Conservation (phyloP, 805 yeast species). For the Saturnispora saitoi region DNA sequence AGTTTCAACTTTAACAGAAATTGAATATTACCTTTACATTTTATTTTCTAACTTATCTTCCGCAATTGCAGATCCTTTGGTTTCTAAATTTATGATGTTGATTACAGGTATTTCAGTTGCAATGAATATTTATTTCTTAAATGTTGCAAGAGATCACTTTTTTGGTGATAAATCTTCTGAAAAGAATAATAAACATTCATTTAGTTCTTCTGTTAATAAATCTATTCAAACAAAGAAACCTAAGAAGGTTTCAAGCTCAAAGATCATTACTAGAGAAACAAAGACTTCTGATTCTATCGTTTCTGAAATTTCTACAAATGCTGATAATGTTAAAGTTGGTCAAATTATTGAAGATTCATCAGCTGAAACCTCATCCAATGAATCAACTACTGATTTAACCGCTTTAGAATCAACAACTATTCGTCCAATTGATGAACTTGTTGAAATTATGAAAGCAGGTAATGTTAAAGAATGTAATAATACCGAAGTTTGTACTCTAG, state of each 20-base stretch:
- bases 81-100: slow-evolving; percentile 68
- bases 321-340: slow-evolving; percentile 28
- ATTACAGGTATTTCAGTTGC: slow-evolving; percentile 68
- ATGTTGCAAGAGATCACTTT: slow-evolving; percentile 64
- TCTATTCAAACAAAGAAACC: slow-evolving; percentile 4
- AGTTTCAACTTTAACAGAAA: slow-evolving; percentile 42
- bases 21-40: slow-evolving; percentile 52
- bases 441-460: slow-evolving; percentile 59
- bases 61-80: slow-evolving; percentile 71
- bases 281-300: background rate
- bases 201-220: background rate
- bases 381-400: slow-evolving; percentile 15
- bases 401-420: slow-evolving; percentile 12
- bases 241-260: slow-evolving; percentile 4
- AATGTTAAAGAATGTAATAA: slow-evolving; percentile 55
- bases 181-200: no score
- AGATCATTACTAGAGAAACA: background rate
- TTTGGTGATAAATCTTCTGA: slow-evolving; percentile 13
- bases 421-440: slow-evolving; percentile 57
- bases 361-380: slow-evolving; percentile 4
- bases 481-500: slow-evolving; percentile 67
- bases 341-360: slow-evolving; percentile 26
- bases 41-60: slow-evolving; percentile 47
- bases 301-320: background rate
- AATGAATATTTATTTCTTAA: slow-evolving; percentile 76